Evolutionary conservation across 2,329 filamentous ascomycete species (phyloP).

Genomic region (Phyllosticta citribraziliensis): DNA sequence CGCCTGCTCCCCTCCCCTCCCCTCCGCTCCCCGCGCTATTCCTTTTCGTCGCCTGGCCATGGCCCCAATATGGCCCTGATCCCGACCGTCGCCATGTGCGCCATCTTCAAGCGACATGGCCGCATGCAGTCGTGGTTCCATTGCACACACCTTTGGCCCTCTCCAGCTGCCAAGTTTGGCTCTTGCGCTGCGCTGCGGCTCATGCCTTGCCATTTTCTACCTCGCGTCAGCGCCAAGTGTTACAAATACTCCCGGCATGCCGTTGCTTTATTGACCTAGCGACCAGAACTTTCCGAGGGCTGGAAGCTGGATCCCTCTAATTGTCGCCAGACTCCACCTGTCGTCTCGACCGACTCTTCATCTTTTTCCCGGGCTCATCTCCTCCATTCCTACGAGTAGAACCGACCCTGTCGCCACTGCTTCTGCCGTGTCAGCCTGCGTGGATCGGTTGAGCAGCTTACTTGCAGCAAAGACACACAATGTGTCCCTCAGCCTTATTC

Average conservation of each 20-base stretch:
- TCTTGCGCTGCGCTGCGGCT: neutral
- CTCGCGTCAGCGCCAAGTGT: neutral
- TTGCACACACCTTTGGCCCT: conserved; percentile 3
- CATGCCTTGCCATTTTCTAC: neutral
- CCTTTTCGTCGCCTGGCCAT: neutral
- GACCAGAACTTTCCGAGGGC: neutral
- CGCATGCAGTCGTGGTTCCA: conserved; percentile 1
- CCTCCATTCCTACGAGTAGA: neutral
- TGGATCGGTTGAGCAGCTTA: neutral
- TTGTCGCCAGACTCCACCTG: neutral
- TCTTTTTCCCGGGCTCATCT: neutral
- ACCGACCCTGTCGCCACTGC: neutral
- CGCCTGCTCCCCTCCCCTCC: no score
- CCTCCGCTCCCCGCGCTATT: neutral
- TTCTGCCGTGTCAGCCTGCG: neutral
- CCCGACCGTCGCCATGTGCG: neutral
- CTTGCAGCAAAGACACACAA: neutral
- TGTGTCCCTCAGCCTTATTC: neutral
- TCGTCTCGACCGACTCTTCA: neutral
- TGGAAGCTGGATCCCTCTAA: neutral
- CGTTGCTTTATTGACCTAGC: neutral
- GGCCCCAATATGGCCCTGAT: neutral
- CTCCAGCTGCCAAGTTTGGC: neutral
- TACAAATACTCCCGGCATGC: conserved; percentile 1
- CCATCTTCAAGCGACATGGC: neutral